phyloP scores from a whole-genome alignment of 1,284 basidiomycete species.

The Heterobasidion annosum region DNA sequence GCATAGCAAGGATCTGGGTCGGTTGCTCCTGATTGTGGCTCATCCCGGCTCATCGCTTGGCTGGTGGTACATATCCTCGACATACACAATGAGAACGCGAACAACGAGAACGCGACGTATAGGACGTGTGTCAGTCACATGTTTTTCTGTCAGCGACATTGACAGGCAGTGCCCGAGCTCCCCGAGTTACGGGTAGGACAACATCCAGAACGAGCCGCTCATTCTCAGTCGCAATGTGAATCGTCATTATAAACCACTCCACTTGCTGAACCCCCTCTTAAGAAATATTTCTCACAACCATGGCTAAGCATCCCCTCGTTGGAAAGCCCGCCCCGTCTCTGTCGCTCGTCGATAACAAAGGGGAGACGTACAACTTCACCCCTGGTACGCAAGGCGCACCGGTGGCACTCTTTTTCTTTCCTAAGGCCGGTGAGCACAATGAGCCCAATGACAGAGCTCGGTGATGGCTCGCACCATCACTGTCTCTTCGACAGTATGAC shows the following conservation, averaged over 20 bases:
- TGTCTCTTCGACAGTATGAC: not conserved
- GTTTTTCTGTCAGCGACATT: no score
- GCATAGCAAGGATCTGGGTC: no score
- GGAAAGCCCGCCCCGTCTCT: slow-evolving; percentile 42
- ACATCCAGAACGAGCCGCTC: not conserved
- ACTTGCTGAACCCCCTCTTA: no score
- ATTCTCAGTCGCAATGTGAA: no score
- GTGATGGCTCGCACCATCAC: not conserved
- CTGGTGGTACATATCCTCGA: no score
- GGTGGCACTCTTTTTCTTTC: slow-evolving; percentile 70
- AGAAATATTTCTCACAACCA: slow-evolving; percentile 4
- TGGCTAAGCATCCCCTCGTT: slow-evolving; percentile 33
- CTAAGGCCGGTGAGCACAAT: slow-evolving; percentile 39
- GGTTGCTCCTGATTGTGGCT: no score
- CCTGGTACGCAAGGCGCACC: slow-evolving; percentile 38
- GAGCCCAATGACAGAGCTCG: not conserved
- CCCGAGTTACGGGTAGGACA: not conserved
- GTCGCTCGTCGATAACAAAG: slow-evolving; percentile 39
- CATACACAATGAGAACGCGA: no score
- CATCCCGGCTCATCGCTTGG: no score
- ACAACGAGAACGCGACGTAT: no score
- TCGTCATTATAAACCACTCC: no score
- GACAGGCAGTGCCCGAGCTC: no score
- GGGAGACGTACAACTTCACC: slow-evolving; percentile 37
- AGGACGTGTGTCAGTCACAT: no score